phyloP scores from a whole-genome alignment of 371 early-diverging fungal genomes.

The Actinomucor elegans region DNA sequence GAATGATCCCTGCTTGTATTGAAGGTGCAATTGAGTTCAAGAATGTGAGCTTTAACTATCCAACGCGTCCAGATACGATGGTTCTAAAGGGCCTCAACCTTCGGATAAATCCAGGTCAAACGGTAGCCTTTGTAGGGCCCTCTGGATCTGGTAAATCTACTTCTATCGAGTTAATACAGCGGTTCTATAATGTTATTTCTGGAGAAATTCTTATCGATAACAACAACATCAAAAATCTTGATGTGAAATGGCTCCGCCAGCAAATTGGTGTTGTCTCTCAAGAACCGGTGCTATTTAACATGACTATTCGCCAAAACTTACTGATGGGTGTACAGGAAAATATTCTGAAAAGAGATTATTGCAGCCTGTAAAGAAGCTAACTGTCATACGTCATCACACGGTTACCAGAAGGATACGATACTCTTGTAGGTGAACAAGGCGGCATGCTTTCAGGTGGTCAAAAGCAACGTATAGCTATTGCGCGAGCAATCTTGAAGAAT shows the following conservation, averaged over 20 bases:
- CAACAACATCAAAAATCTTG: conserved; percentile 44
- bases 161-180: conserved; percentile 57
- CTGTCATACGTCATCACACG: conserved; percentile 58
- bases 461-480: conserved; percentile 78
- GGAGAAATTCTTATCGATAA: conserved; percentile 64
- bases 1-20: conserved; percentile 26
- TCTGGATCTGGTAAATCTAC: conserved; percentile 75
- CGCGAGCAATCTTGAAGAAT: conserved; percentile 69
- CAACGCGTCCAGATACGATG: conserved; percentile 54
- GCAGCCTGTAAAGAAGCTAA: conserved; percentile 70
- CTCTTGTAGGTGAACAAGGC: conserved; percentile 55
- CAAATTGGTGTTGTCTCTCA: conserved; percentile 73
- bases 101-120: conserved; percentile 58
- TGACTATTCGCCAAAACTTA: conserved; percentile 73
- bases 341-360: conserved; percentile 54
- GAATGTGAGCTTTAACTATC: conserved; percentile 68
- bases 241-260: conserved; percentile 55
- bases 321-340: conserved; percentile 52
- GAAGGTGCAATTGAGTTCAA: conserved; percentile 58
- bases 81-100: conserved; percentile 59
- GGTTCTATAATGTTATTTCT: conserved; percentile 61
- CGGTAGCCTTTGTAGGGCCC: conserved; percentile 65
- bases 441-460: conserved; percentile 83
- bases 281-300: conserved; percentile 74
- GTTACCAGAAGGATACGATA: conserved; percentile 71